A percentile compares a stretch with the other conserved stretches of the same genome.
phyloP scores from a whole-genome alignment of 768 basidiomycete species.

The Phanerochaete sordida region DNA sequence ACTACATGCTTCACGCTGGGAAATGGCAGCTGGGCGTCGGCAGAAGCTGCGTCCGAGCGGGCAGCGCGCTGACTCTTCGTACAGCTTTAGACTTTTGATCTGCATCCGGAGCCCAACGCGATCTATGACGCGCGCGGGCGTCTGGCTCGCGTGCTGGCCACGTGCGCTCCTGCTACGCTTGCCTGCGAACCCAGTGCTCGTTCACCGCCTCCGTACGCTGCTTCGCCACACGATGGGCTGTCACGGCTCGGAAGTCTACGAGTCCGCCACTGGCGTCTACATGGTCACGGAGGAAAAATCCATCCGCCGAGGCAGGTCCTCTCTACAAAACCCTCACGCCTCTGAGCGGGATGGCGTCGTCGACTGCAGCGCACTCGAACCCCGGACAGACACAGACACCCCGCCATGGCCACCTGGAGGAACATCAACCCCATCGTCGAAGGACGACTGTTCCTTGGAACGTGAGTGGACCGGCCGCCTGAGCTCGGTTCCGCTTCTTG shows the following conservation, averaged over 20 bases:
- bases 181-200: slow-evolving; percentile 7
- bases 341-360: background rate
- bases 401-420: slow-evolving; percentile 15
- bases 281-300: slow-evolving; percentile 8
- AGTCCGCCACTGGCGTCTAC: slow-evolving; percentile 5
- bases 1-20: background rate
- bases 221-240: slow-evolving; percentile 9
- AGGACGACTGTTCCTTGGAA: slow-evolving; percentile 67
- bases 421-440: slow-evolving; percentile 59
- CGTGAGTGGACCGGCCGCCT: slow-evolving; percentile 43
- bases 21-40: slow-evolving; percentile 8
- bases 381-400: slow-evolving; percentile 7
- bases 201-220: slow-evolving; percentile 10
- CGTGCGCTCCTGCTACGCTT: background rate
- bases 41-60: slow-evolving; percentile 6
- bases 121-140: slow-evolving; percentile 9
- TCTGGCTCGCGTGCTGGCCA: slow-evolving; percentile 11
- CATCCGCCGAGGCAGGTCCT: slow-evolving; percentile 2
- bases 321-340: slow-evolving; percentile 12
- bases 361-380: slow-evolving; percentile 4
- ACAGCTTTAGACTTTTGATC: slow-evolving; percentile 15
- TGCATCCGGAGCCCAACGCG: slow-evolving; percentile 3
- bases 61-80: background rate
- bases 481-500: background rate
- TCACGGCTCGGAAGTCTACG: slow-evolving; percentile 4